Base-by-base conservation (phyloP, 2,329 filamentous ascomycete species). In the Hypoxylon sp. region DNA sequence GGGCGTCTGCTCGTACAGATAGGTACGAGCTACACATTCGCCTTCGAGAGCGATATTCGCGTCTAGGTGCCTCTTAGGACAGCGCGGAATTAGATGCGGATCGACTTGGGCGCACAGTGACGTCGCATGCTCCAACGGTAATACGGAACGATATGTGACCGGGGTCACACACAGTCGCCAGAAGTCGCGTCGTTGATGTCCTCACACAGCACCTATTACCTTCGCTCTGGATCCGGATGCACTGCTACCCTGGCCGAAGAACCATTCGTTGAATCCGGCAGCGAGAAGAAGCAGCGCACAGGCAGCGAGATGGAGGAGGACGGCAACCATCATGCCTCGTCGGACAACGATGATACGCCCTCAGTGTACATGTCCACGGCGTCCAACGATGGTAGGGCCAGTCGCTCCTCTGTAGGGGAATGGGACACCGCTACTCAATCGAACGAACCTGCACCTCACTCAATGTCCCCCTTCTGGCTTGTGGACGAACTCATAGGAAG, bases 291-390 rank as follows among this genome's bases (percentile, higher is more conserved):
- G 34, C 52, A 45, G 5, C 52, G 23, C 16, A 54, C 37, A 39
- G 48, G 51, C 30, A 27, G 53, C 55, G 55, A 56, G 39, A 69
- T 66, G 67, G 62, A 61, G 59, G 68, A 65, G 50, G 67, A 67
- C 53, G 54, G 61, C 45, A 51, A 47, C 56, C 53, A 61, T 60
- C 64, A 61, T 45, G 46, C 56, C 56, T 71, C 69, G 14, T 32
- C 11, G 9, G 61, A 68, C n/a, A 60, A 65, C 34, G 66, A 66
- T 23, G 66, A 66, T 23, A 52, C 34, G 5, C 46, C 41, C 7
- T 70, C 67, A 8, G 59, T 53, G 48, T 63, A 68, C 37, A 39
- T 55, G 46, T 65, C 67, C 19, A 43, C 32, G 34, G 14, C 32
- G 54, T 63, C 65, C 1, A 48, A 59, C 58, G 58, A 64, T 56